A percentile compares a stretch with the other conserved stretches of the same genome.
phyloP scores from a whole-genome alignment of 805 yeast genomes.

The Candida xyloterini region DNA sequence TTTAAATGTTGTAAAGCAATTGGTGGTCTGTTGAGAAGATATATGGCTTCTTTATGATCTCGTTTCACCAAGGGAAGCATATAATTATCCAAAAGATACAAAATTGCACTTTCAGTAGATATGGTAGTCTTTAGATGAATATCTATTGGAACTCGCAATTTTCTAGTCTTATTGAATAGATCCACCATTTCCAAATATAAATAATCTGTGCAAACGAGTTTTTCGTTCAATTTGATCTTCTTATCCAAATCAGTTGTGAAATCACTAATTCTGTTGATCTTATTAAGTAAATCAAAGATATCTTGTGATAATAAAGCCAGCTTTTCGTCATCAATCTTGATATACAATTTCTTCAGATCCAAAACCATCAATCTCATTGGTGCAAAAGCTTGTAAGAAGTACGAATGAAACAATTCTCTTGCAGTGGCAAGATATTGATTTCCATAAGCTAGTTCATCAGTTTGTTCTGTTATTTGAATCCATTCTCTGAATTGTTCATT shows the following conservation, averaged over 20 bases:
- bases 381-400: slow-evolving; percentile 31
- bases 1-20: slow-evolving; percentile 30
- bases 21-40: slow-evolving; percentile 24
- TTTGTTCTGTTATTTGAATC: slow-evolving; percentile 19
- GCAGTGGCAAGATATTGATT: slow-evolving; percentile 29
- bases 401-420: slow-evolving; percentile 29
- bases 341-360: slow-evolving; percentile 25
- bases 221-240: slow-evolving; percentile 30
- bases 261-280: slow-evolving; percentile 29
- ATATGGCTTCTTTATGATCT: slow-evolving; percentile 20
- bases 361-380: slow-evolving; percentile 27
- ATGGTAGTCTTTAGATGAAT: slow-evolving; percentile 24
- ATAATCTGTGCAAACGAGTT: slow-evolving; percentile 30
- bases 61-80: slow-evolving; percentile 24
- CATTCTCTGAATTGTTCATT: slow-evolving; percentile 26
- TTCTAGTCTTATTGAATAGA: slow-evolving; percentile 28
- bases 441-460: slow-evolving; percentile 19
- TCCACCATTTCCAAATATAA: slow-evolving; percentile 32
- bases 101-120: slow-evolving; percentile 41
- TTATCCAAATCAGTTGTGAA: slow-evolving; percentile 31
- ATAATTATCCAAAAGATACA: slow-evolving; percentile 40
- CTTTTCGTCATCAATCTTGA: slow-evolving; percentile 15
- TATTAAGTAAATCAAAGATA: slow-evolving; percentile 18
- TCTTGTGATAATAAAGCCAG: slow-evolving; percentile 16
- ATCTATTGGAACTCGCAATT: slow-evolving; percentile 25